These are phyloP conservation scores for Cicer bijugum DNA, from an alignment of 306 rosid genomes.

Conservation along the genomic window DNA sequence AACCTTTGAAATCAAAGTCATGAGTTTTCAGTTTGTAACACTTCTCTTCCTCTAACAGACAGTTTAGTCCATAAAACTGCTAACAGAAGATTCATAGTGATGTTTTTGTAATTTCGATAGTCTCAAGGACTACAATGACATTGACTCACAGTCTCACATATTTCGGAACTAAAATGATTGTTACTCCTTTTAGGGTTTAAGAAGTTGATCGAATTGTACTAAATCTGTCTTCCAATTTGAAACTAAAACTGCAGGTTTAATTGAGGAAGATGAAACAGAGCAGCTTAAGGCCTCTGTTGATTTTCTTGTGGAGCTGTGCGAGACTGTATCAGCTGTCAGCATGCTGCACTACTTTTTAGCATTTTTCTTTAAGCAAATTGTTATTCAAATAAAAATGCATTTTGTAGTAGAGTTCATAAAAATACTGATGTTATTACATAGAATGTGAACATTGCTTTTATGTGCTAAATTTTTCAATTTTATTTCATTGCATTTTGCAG, in stretches of 20 bases:
- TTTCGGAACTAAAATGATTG: not conserved
- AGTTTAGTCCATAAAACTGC: not conserved
- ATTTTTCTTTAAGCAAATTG: not conserved
- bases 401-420: not conserved
- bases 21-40: too few species aligned
- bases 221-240: slow-evolving; percentile 27
- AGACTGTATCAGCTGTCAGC: slow-evolving; percentile 64
- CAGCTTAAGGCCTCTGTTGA: slow-evolving; percentile 80
- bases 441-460: not conserved
- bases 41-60: not conserved
- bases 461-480: slow-evolving; percentile 13
- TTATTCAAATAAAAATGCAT: not conserved
- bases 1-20: too few species aligned
- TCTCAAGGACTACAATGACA: not conserved
- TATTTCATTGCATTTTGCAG: slow-evolving; percentile 53
- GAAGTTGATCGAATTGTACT: slow-evolving; percentile 4
- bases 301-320: slow-evolving; percentile 88
- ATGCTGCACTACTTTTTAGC: slow-evolving; percentile 14
- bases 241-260: slow-evolving; percentile 52
- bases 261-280: slow-evolving; percentile 70
- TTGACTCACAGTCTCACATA: not conserved
- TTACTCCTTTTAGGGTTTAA: slow-evolving; percentile 14
- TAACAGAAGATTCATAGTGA: not conserved
- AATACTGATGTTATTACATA: not conserved
- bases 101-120: not conserved